Conservation (phyloP, 1,284 basidiomycete genomes). For the Tilletia setariae region DNA sequence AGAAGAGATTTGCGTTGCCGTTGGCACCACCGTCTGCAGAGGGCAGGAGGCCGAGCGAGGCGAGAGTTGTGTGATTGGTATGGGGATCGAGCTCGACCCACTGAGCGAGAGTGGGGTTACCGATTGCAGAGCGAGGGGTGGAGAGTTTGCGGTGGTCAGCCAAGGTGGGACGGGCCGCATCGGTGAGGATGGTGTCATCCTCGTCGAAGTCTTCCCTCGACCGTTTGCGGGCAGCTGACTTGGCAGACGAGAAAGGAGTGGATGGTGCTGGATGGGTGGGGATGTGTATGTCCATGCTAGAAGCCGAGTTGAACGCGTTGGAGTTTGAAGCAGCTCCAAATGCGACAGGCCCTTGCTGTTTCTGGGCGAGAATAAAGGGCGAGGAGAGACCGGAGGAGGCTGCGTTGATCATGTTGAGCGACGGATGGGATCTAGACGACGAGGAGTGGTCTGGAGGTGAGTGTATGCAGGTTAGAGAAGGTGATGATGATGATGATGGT, state of each 20-base stretch:
- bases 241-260: too few relatives aligned
- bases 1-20: conserved; percentile 7
- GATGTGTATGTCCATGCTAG: conserved; percentile 12
- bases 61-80: not conserved
- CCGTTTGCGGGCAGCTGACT: conserved; percentile 4
- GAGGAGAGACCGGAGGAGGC: too few relatives aligned
- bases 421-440: too few relatives aligned
- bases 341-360: not conserved
- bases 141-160: not conserved
- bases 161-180: not conserved
- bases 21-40: not conserved
- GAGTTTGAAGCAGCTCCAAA: not conserved
- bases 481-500: too few relatives aligned
- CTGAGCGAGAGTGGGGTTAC: conserved; percentile 9
- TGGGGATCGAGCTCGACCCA: conserved; percentile 10
- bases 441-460: too few relatives aligned
- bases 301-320: not conserved
- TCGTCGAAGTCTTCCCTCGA: not conserved
- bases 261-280: not conserved
- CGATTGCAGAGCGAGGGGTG: conserved; percentile 5
- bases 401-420: not conserved
- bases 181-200: not conserved
- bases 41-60: not conserved
- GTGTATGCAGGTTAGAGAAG: conserved; percentile 29
- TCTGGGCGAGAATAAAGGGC: not conserved